These are phyloP conservation scores for Trypanosoma scelopori DNA, from an alignment of 208 protist genomes.

Conservation along the genomic window DNA sequence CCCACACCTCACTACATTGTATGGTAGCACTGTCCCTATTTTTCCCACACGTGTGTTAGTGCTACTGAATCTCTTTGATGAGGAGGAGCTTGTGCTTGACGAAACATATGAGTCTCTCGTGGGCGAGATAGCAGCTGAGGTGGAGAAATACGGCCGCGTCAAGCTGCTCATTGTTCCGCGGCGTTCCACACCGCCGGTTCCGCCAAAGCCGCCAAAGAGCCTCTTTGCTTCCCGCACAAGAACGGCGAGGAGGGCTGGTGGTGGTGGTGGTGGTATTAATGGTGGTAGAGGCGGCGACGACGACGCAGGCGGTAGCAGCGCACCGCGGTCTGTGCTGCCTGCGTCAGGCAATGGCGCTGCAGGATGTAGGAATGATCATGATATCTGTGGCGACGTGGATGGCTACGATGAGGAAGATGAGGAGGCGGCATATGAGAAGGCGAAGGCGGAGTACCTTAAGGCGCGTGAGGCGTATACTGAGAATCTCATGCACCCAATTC, in stretches of 20 bases:
- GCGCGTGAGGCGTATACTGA: conserved; percentile 58
- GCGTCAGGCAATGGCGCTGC: background rate
- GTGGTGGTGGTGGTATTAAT: background rate
- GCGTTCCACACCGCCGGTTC: conserved; percentile 54
- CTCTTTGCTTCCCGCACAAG: conserved; percentile 17
- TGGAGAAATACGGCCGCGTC: conserved; percentile 83
- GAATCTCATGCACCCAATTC: conserved; percentile 76
- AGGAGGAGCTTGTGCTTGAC: conserved; percentile 80
- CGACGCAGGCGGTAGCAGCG: background rate
- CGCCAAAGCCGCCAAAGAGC: conserved; percentile 50
- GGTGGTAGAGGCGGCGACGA: background rate
- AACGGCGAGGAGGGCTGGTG: conserved; percentile 8
- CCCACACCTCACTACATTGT: conserved; percentile 72
- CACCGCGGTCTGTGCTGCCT: background rate
- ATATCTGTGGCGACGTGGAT: conserved; percentile 20
- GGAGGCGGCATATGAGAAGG: conserved; percentile 47
- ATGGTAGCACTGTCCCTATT: conserved; percentile 61
- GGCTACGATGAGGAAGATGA: conserved; percentile 34
- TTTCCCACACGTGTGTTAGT: conserved; percentile 80
- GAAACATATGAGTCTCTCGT: conserved; percentile 64
- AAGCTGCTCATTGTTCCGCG: conserved; percentile 77
- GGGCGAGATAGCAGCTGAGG: conserved; percentile 76
- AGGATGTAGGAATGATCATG: background rate
- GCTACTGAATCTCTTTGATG: conserved; percentile 87
- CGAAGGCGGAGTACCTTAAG: conserved; percentile 47